Evolutionary conservation across 352 stramenopile species (phyloP).

Genomic region (Pythium apleroticum): DNA sequence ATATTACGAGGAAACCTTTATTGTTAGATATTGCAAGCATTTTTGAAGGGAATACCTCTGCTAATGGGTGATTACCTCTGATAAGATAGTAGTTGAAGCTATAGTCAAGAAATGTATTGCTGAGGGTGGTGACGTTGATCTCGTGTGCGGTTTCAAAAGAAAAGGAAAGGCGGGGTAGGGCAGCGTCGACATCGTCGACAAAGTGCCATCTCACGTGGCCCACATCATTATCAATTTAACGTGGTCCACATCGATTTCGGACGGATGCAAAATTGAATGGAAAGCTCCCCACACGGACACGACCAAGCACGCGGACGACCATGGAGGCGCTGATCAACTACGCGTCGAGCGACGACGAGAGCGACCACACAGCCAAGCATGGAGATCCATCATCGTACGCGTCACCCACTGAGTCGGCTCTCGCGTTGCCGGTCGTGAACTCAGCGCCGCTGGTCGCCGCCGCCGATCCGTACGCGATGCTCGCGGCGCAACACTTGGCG

Average conservation of each 20-base stretch:
- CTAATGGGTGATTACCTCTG: not conserved
- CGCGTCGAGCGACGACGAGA: slow-evolving; percentile 28
- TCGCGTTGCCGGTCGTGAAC: slow-evolving; percentile 46
- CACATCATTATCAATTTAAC: slow-evolving; percentile 10
- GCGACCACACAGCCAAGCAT: slow-evolving; percentile 3
- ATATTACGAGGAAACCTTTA: not conserved
- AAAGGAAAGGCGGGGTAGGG: slow-evolving; percentile 23
- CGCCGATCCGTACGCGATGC: slow-evolving; percentile 30
- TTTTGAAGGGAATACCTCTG: not conserved
- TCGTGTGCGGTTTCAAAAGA: slow-evolving; percentile 19
- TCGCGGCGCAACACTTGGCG: slow-evolving; percentile 38
- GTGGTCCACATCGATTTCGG: slow-evolving; percentile 23
- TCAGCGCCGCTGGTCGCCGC: slow-evolving; percentile 47
- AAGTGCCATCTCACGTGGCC: not conserved
- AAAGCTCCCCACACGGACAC: not conserved
- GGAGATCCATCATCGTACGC: not conserved
- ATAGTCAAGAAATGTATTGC: not conserved
- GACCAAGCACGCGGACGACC: not conserved
- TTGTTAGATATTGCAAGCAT: too few relatives aligned
- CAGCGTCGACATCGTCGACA: not conserved
- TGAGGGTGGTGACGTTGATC: slow-evolving; percentile 11
- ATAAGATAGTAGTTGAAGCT: too few relatives aligned
- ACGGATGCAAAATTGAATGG: not conserved
- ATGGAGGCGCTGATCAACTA: slow-evolving; percentile 30
- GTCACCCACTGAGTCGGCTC: slow-evolving; percentile 19